These are phyloP conservation scores for Pichia sp. DNA, from an alignment of 1,139 yeast species.

Conservation along the genomic window DNA sequence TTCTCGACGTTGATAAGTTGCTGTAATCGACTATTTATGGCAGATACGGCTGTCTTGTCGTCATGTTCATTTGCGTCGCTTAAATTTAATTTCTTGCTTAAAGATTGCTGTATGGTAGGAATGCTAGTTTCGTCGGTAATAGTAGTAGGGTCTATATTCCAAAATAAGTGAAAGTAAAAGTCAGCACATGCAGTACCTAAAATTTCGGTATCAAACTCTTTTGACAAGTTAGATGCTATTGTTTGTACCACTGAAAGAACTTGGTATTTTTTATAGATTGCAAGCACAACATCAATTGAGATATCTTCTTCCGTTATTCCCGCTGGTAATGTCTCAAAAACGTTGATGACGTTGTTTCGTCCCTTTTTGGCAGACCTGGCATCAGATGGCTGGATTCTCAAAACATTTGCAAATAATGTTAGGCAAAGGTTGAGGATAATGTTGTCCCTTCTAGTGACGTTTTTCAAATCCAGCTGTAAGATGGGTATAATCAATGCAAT, in stretches of 20 bases:
- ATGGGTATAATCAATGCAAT: conserved; percentile 68
- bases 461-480: conserved; percentile 46
- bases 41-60: not conserved
- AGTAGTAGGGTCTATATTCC: conserved; percentile 46
- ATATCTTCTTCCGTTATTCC: conserved; percentile 63
- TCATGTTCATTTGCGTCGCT: conserved; percentile 8
- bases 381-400: conserved; percentile 70
- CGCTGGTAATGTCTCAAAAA: conserved; percentile 48
- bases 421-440: conserved; percentile 69
- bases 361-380: conserved; percentile 32
- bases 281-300: conserved; percentile 54
- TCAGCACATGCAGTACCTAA: conserved; percentile 68
- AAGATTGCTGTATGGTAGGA: not conserved
- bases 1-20: conserved; percentile 30
- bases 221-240: conserved; percentile 58
- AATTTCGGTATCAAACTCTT: conserved; percentile 56
- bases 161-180: conserved; percentile 58
- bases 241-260: conserved; percentile 71
- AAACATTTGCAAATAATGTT: conserved; percentile 68
- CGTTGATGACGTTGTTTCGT: conserved; percentile 16
- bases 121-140: conserved; percentile 1
- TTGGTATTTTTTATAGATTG: conserved; percentile 58
- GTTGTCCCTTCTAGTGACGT: conserved; percentile 68
- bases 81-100: conserved; percentile 2
- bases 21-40: conserved; percentile 6